phyloP scores from a whole-genome alignment of 805 yeast genomes.

The Saccharomycopsis sp. region DNA sequence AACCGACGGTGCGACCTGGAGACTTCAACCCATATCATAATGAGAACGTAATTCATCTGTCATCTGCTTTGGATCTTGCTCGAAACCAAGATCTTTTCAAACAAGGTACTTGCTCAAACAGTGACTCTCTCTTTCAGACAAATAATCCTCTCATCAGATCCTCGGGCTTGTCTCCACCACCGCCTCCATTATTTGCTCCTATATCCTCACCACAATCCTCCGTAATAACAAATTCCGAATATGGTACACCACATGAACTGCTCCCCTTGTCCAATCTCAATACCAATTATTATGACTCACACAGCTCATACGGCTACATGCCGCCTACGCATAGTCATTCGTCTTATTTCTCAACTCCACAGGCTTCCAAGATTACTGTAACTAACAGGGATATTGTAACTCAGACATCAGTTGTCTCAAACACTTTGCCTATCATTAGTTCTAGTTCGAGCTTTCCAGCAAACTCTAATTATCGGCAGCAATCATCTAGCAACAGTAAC shows the following conservation, averaged over 20 bases:
- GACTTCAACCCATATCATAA: neutral
- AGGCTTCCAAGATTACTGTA: neutral
- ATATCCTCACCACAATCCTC: neutral
- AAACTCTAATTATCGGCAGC: neutral
- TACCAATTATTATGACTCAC: neutral
- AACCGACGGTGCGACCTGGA: neutral
- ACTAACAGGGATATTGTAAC: neutral
- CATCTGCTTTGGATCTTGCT: neutral
- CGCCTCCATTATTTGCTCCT: too few relatives aligned
- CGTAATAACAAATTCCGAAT: neutral
- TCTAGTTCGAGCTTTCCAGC: neutral
- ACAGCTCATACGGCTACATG: neutral
- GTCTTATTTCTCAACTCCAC: neutral
- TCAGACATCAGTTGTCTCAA: neutral
- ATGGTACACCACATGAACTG: neutral
- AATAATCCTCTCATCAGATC: too few relatives aligned
- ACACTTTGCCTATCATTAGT: neutral
- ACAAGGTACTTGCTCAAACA: too few relatives aligned
- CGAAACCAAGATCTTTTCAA: neutral
- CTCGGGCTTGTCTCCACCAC: too few relatives aligned
- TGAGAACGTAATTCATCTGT: neutral
- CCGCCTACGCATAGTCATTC: neutral
- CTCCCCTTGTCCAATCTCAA: neutral
- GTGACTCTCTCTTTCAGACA: too few relatives aligned
- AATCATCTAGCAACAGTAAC: neutral